These are phyloP conservation scores for Microdochium paspali DNA, from an alignment of 2,329 filamentous ascomycete genomes.

Conservation along the genomic window DNA sequence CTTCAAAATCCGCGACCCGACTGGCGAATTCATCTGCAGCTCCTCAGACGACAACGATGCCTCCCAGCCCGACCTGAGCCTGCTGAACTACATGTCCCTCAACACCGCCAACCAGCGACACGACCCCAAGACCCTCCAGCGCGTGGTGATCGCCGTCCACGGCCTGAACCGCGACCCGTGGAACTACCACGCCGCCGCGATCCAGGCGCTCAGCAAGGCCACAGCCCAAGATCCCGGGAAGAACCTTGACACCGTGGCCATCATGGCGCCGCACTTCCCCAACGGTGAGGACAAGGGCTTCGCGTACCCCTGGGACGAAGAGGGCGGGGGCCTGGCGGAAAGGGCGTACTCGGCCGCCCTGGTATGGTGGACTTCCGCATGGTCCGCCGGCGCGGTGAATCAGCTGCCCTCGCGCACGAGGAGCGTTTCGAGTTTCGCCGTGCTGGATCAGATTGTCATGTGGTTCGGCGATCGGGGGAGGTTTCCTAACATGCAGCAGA, in stretches of 20 bases:
- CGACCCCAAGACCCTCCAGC: neutral
- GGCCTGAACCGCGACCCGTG: neutral
- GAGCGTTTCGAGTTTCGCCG: slow-evolving; percentile 3
- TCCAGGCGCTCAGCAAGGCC: neutral
- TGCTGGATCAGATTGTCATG: slow-evolving; percentile 5
- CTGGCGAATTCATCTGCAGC: neutral
- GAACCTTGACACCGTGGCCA: slow-evolving; percentile 1
- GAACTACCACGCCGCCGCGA: slow-evolving; percentile 1
- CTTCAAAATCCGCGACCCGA: neutral
- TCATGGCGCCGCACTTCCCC: slow-evolving; percentile 3
- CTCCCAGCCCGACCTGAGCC: neutral
- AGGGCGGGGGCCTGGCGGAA: slow-evolving; percentile 1
- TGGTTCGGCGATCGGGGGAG: slow-evolving; percentile 3
- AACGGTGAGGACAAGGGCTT: slow-evolving; percentile 4
- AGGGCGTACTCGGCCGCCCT: slow-evolving; percentile 2
- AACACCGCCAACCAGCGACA: neutral
- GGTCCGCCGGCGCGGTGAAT: slow-evolving; percentile 5
- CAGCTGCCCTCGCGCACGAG: slow-evolving; percentile 1
- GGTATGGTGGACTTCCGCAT: slow-evolving; percentile 4
- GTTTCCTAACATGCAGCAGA: slow-evolving; percentile 7
- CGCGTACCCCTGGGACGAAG: slow-evolving; percentile 3
- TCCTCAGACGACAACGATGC: neutral
- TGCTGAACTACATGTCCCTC: neutral
- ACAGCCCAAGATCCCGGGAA: neutral
- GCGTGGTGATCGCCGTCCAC: neutral